These are phyloP conservation scores for Aspergillus piperis DNA, from an alignment of 2,329 filamentous ascomycete species.

Conservation along the genomic window DNA sequence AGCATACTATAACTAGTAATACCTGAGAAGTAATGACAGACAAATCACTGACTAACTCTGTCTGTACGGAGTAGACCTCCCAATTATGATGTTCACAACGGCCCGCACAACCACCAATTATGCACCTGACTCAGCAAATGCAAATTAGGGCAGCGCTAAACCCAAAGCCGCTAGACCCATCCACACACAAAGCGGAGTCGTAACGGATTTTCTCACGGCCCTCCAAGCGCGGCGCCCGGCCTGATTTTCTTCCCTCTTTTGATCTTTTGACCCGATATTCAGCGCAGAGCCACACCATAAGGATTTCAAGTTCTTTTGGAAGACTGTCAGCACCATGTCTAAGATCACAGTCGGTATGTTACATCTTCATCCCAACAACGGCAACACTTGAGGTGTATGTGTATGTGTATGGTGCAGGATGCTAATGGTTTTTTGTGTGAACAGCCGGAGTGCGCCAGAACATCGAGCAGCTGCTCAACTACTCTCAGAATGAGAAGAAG, in stretches of 20 bases:
- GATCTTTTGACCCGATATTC: slow-evolving; percentile 33
- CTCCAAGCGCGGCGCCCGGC: slow-evolving; percentile 4
- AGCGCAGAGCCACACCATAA: slow-evolving; percentile 71
- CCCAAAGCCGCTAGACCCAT: slow-evolving; percentile 26
- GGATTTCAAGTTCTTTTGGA: slow-evolving; percentile 71
- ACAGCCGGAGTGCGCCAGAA: slow-evolving; percentile 91
- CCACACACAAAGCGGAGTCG: slow-evolving; percentile 43
- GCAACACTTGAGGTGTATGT: neutral
- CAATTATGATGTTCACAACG: too few species aligned
- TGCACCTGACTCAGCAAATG: neutral
- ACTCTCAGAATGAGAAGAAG: slow-evolving; percentile 96
- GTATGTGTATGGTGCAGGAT: neutral
- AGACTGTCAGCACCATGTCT: slow-evolving; percentile 70
- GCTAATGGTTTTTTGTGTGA: slow-evolving; percentile 8
- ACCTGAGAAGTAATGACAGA: too few species aligned
- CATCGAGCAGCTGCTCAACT: slow-evolving; percentile 90
- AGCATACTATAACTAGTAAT: too few species aligned
- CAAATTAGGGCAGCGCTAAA: slow-evolving; percentile 29
- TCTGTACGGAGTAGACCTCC: too few species aligned
- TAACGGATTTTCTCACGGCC: slow-evolving; percentile 32
- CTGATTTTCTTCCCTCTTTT: slow-evolving; percentile 25
- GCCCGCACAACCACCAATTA: too few species aligned
- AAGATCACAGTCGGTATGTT: slow-evolving; percentile 61
- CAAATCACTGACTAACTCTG: too few species aligned
- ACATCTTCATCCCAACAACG: neutral